Evolutionary conservation across 306 rosid species (phyloP).

Genomic region (Vigna reflexopilosa): DNA sequence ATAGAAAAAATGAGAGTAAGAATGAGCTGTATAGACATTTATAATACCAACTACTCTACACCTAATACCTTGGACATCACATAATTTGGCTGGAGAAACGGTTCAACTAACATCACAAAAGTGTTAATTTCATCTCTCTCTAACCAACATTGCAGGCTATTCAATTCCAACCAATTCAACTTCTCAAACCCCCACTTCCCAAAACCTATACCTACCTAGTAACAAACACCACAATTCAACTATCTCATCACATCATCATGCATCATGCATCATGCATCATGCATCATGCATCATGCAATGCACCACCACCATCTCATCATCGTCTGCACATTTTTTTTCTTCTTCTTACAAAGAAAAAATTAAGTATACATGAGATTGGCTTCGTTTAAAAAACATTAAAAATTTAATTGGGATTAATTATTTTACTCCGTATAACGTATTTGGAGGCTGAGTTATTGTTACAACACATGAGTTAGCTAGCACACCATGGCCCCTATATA

Average conservation of each 20-base stretch:
- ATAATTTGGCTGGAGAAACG: slow-evolving; percentile 60
- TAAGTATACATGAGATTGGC: too few species aligned
- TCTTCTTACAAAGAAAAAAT: too few species aligned
- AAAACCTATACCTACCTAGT: neutral
- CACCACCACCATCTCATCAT: too few species aligned
- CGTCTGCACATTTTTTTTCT: too few species aligned
- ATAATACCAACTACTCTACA: slow-evolving; percentile 63
- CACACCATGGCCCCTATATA: slow-evolving; percentile 28
- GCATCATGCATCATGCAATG: too few species aligned
- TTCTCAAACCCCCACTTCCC: neutral
- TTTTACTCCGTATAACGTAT: slow-evolving; percentile 34
- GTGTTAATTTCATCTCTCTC: slow-evolving; percentile 31
- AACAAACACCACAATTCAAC: neutral
- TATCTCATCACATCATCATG: neutral
- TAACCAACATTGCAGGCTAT: slow-evolving; percentile 53
- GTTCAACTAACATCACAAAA: slow-evolving; percentile 54
- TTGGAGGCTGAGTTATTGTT: slow-evolving; percentile 62
- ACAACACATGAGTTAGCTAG: neutral
- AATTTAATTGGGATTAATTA: slow-evolving; percentile 1
- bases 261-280: too few species aligned
- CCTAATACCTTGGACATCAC: slow-evolving; percentile 48
- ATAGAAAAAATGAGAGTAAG: slow-evolving; percentile 1
- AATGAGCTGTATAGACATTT: slow-evolving; percentile 49
- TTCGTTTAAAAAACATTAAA: slow-evolving; percentile 5
- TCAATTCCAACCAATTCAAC: slow-evolving; percentile 41